Evolutionary conservation across 345 rosid species (phyloP), one percentile per base, ranked within the genome.

Genomic region (Gynandropsis gynandra): DNA sequence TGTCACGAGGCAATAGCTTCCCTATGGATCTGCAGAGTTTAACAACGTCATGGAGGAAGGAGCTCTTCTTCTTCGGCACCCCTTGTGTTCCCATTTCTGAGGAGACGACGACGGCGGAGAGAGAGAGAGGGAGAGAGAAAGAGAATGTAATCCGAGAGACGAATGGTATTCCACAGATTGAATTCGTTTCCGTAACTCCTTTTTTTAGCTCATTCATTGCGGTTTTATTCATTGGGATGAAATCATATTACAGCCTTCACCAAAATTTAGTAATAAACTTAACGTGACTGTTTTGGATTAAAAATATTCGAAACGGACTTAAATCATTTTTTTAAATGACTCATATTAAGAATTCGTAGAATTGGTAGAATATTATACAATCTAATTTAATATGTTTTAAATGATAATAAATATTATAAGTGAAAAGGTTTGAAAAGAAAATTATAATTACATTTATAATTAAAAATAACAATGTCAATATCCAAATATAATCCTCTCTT

Each of bases 11-110:
- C 52, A 68, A 70, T 51, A 47, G 8, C 31, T 61, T 53, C 15
- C 71, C 38, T 24, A 65, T 20, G 34, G 61, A 58, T 67, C 56
- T 69, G 57, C 52, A 72, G 34, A 72, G 50, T 54, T 62, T 67
- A 33, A 44, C 31, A 53, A 73, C 15, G 21, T 47, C 52, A 44
- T 54, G 56, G 54, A 70, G 8, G 65, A 48, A 29, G 45, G 61
- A 73, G 60, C 50, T 59, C 47, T 61, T 58, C 60, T 67, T 76
- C 58, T 64, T 70, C 2, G 33, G 56, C 50, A 61, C 37, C 47
- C 63, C 65, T 53, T 44, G 62, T 11, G 65, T 37, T 16, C 55
- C 67, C 73, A 60, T 61, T 21, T 15, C 16, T 42, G 24, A 7
- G 24, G n/a, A 10, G 16, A 4, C 7, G 8, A 19, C 41, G 24